phyloP scores from a whole-genome alignment of 2,329 filamentous ascomycete genomes.

The Diplocarpon mali region DNA sequence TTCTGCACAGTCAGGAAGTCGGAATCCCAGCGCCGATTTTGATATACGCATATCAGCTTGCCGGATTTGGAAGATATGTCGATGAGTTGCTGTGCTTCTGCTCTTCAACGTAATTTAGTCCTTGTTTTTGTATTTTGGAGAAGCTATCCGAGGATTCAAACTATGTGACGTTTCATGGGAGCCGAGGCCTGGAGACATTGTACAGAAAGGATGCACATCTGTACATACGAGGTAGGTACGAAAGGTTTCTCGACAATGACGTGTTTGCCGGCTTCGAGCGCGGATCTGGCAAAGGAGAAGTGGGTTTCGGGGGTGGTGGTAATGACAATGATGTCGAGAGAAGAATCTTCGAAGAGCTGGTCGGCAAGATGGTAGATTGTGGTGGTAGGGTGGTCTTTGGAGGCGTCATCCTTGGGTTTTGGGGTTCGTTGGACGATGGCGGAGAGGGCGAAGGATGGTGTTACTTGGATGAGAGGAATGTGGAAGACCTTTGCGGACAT shows the following conservation, averaged over 20 bases:
- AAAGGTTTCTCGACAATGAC: conserved; percentile 79
- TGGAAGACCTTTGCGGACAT: conserved; percentile 70
- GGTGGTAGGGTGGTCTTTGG: conserved; percentile 52
- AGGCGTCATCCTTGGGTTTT: conserved; percentile 51
- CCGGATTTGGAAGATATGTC: conserved; percentile 29
- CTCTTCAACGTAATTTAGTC: conserved; percentile 9
- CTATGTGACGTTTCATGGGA: too few species aligned
- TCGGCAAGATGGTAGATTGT: conserved; percentile 54
- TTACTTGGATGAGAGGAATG: conserved; percentile 62
- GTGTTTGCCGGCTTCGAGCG: conserved; percentile 62
- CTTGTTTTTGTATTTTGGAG: too few species aligned
- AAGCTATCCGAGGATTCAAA: too few species aligned
- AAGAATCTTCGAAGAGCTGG: conserved; percentile 52
- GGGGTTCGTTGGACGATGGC: conserved; percentile 67
- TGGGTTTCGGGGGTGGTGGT: conserved; percentile 64
- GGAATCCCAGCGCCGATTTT: conserved; percentile 56
- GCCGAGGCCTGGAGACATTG: too few species aligned
- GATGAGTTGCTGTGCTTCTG: conserved; percentile 54
- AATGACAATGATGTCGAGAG: conserved; percentile 59
- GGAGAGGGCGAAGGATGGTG: conserved; percentile 55
- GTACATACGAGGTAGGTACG: conserved; percentile 45
- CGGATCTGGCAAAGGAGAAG: conserved; percentile 51
- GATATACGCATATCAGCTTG: conserved; percentile 35
- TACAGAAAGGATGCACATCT: too few species aligned
- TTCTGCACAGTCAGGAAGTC: conserved; percentile 63